phyloP scores from a whole-genome alignment of 1,139 yeast genomes.

The Saccharomyces pastorianus region DNA sequence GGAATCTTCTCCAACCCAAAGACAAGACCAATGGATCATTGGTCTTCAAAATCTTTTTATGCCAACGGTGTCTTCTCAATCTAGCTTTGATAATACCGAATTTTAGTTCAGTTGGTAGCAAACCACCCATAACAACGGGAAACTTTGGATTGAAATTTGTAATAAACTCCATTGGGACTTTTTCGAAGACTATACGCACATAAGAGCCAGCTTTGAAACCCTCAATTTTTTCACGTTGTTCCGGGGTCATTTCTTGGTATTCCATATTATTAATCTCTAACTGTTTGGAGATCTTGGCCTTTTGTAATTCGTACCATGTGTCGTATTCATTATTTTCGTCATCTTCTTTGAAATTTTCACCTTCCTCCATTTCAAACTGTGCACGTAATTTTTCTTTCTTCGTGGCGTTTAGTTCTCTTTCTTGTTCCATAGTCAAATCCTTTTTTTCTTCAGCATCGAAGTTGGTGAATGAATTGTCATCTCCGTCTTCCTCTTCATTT shows the following conservation, averaged over 20 bases:
- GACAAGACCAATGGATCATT: constrained; percentile 93
- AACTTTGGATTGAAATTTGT: constrained; percentile 76
- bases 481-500: constrained; percentile 18
- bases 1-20: constrained; percentile 97
- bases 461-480: constrained; percentile 48
- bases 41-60: constrained; percentile 86
- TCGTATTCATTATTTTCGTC: constrained; percentile 69
- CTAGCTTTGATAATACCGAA: constrained; percentile 91
- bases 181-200: constrained; percentile 78
- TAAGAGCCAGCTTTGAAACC: constrained; percentile 93
- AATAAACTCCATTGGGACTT: constrained; percentile 82
- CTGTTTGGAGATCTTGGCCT: constrained; percentile 94
- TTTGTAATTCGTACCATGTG: constrained; percentile 96
- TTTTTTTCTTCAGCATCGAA: constrained; percentile 41
- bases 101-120: constrained; percentile 81
- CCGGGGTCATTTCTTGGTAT: constrained; percentile 63
- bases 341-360: constrained; percentile 66
- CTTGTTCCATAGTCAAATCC: constrained; percentile 52
- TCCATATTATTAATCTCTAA: constrained; percentile 84
- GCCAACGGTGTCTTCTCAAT: constrained; percentile 98
- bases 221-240: constrained; percentile 71
- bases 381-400: constrained; percentile 80
- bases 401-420: constrained; percentile 73
- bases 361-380: constrained; percentile 88
- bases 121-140: constrained; percentile 87